Conservation (phyloP, 1,284 basidiomycete genomes). For the Vanrija sp. region DNA sequence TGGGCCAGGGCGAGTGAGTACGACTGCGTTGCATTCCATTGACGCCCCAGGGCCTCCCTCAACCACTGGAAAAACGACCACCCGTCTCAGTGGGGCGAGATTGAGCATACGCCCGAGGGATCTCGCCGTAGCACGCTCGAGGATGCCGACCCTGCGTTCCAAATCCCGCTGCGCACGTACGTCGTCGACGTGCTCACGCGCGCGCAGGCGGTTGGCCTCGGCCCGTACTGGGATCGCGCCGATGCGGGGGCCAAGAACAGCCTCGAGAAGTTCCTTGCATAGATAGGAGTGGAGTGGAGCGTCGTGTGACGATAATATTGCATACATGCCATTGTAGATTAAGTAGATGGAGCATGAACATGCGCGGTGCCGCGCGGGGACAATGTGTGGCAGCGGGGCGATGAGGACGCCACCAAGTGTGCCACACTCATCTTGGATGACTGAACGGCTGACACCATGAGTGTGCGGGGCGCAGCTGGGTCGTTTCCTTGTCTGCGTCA, state of each 20-base stretch:
- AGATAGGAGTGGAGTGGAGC: background rate
- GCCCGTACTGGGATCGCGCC: slow-evolving; percentile 48
- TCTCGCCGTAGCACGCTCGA: slow-evolving; percentile 35
- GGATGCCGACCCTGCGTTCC: slow-evolving; percentile 41
- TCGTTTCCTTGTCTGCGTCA: too few species aligned
- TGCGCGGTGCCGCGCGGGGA: background rate
- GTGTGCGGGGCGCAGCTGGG: too few species aligned
- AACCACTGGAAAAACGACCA: slow-evolving; percentile 39
- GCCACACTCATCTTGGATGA: background rate
- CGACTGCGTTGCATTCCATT: background rate
- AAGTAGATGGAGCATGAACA: background rate
- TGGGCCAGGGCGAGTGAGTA: slow-evolving; percentile 32
- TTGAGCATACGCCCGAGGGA: slow-evolving; percentile 41
- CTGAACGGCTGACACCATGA: background rate
- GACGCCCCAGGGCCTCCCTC: slow-evolving; percentile 19
- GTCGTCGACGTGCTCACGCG: slow-evolving; percentile 38
- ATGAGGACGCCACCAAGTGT: background rate
- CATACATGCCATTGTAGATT: background rate
- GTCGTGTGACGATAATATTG: background rate
- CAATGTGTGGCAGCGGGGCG: background rate
- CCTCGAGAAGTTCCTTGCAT: slow-evolving; percentile 38
- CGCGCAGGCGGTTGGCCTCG: slow-evolving; percentile 38
- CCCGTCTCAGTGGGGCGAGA: slow-evolving; percentile 30
- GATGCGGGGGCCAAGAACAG: slow-evolving; percentile 41
- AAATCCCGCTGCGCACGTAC: slow-evolving; percentile 36